phyloP scores from a whole-genome alignment of 305 asterid species.

The Withania somnifera region DNA sequence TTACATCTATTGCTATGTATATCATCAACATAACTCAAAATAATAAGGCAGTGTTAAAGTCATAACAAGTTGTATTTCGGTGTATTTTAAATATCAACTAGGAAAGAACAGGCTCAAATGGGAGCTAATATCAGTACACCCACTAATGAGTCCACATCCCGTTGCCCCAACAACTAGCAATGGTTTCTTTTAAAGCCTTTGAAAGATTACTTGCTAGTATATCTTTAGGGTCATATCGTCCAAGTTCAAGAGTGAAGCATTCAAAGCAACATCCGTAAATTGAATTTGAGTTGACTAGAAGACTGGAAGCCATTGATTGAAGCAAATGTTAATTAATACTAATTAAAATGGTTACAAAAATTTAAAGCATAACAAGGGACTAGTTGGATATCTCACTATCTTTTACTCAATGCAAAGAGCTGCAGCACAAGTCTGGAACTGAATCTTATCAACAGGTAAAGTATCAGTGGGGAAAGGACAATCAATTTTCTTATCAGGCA shows the following conservation, averaged over 20 bases:
- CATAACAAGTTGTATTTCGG: not conserved
- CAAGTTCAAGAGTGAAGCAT: not conserved
- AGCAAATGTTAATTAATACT: not conserved
- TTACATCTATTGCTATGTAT: not conserved
- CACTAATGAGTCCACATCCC: not conserved
- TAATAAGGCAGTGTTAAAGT: not conserved
- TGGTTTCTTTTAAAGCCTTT: not conserved
- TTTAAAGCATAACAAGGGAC: not conserved
- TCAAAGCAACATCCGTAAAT: not conserved
- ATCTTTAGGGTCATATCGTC: not conserved
- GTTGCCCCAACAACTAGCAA: not conserved
- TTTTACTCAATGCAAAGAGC: not conserved
- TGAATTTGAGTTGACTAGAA: not conserved
- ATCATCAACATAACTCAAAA: not conserved
- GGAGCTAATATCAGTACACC: not conserved
- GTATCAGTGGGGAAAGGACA: conserved; percentile 43
- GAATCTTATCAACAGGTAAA: conserved; percentile 43
- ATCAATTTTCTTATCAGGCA: conserved; percentile 25
- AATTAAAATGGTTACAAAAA: not conserved
- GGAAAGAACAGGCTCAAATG: not conserved
- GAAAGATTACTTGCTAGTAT: not conserved
- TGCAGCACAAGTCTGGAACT: conserved; percentile 30
- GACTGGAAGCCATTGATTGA: not conserved
- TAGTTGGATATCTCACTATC: not conserved
- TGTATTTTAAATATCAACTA: not conserved